Base-by-base conservation (phyloP, 2,329 filamentous ascomycete genomes). In the Colletotrichum musae region DNA sequence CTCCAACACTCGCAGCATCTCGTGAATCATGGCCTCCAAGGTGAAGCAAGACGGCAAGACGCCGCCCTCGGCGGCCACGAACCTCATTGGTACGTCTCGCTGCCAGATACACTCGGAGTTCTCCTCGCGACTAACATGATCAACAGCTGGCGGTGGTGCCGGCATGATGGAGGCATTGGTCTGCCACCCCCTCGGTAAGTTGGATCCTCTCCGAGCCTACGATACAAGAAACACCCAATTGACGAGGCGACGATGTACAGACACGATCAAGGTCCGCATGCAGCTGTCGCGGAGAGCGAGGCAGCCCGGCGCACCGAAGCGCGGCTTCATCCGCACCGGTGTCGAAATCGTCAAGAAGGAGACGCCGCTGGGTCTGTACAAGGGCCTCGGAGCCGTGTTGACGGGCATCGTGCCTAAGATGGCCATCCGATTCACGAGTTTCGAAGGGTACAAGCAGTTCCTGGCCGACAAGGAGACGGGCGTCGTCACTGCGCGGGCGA, bases 231-330 rank as follows among this genome's bases (percentile, higher is more conserved):
- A 48, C 51, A 6, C 21, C 47, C 47, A 43, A 54, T 51, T 43
- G 48, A 70, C 51, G 41, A 45, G 16, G 7, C 18, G 15, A 10
- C n/a, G 15, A 28, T 7, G 21, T 18, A 52, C 73, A 93, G 94
- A 98, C 82, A 98, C 95, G 70, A 97, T 98, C 86, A 98, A 99
- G 88, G 96, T 99, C 71, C 94, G 96, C 75, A 99, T 99, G 97
- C 96, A 99, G 85, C 92, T 99, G 70, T 98, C 96, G 64, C 89
- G 92, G 74, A 91, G 96, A 80, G 94, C 93, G 58, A 89, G 93
- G 74, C 88, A 90, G 70, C 94, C 94, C 65, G 96, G 96, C 70
- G 90, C 92, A 80, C 94, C 95, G 76, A 91, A 92, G 75, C 92
- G 94, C 74, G 95, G 96, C 72, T 99, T 99, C 84, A 80, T 98